phyloP scores from a whole-genome alignment of 2,329 filamentous ascomycete genomes.

The Exophiala sp. region DNA sequence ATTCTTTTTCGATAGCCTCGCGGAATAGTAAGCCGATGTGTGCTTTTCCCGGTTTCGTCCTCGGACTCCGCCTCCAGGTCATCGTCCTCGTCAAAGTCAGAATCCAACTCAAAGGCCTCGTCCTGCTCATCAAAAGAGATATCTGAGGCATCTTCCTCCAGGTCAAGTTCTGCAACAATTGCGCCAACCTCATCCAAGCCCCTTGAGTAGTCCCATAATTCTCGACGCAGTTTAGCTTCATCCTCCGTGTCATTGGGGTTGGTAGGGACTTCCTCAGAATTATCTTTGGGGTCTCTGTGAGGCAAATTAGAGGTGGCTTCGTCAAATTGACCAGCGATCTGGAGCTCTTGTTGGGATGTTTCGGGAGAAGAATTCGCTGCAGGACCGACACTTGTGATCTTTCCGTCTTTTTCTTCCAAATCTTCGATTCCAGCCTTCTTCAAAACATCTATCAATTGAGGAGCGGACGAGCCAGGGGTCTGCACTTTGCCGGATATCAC shows the following conservation, averaged over 20 bases:
- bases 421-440: constrained; percentile 67
- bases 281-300: neutral
- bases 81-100: constrained; percentile 42
- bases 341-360: neutral
- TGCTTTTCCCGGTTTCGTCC: constrained; percentile 70
- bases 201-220: constrained; percentile 74
- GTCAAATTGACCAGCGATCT: neutral
- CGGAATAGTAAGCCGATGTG: constrained; percentile 38
- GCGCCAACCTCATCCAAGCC: constrained; percentile 80
- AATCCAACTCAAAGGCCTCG: constrained; percentile 35
- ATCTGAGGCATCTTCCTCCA: constrained; percentile 58
- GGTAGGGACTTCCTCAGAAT: constrained; percentile 2
- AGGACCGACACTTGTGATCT: constrained; percentile 13
- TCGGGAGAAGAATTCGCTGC: neutral
- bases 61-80: constrained; percentile 60
- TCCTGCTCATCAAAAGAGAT: constrained; percentile 50
- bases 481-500: constrained; percentile 63
- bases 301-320: neutral
- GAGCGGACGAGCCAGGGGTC: constrained; percentile 60
- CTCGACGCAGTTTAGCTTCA: constrained; percentile 69
- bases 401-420: constrained; percentile 30
- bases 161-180: constrained; percentile 83
- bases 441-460: constrained; percentile 64
- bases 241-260: constrained; percentile 63
- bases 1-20: constrained; percentile 69